Conservation (phyloP, 805 yeast species). For the Saccharomycopsis olivae region DNA sequence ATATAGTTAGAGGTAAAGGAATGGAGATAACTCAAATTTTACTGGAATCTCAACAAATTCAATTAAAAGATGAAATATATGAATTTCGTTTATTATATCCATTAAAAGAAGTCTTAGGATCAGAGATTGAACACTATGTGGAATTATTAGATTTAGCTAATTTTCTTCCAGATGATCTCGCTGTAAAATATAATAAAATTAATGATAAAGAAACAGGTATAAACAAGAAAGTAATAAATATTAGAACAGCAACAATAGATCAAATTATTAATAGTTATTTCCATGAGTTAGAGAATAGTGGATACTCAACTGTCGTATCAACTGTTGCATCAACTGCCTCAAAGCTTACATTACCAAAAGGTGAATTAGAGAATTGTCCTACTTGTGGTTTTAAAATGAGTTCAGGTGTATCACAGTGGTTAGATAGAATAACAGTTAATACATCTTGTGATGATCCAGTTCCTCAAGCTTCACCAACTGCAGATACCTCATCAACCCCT, state of each 20-base stretch:
- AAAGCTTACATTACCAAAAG: conserved; percentile 28
- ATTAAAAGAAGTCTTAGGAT: conserved; percentile 30
- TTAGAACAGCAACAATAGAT: conserved; percentile 32
- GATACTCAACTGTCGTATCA: conserved; percentile 38
- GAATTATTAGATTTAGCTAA: conserved; percentile 8
- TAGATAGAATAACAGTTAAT: conserved; percentile 32
- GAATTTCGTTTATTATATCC: conserved; percentile 29
- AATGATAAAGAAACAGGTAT: conserved; percentile 9
- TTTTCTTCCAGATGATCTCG: conserved; percentile 2
- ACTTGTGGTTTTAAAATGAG: conserved; percentile 12
- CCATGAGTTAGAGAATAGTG: conserved; percentile 30
- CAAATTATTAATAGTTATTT: conserved; percentile 34
- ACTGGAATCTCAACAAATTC: conserved; percentile 25
- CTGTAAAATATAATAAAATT: neutral
- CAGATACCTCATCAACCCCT: conserved; percentile 13
- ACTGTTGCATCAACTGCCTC: conserved; percentile 39
- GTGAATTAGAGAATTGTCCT: conserved; percentile 1
- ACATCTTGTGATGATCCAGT: conserved; percentile 27
- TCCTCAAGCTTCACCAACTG: neutral
- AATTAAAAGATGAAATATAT: conserved; percentile 6
- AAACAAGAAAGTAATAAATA: conserved; percentile 21
- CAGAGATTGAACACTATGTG: conserved; percentile 24
- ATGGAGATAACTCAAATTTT: conserved; percentile 27
- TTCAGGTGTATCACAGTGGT: conserved; percentile 34
- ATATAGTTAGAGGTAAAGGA: conserved; percentile 32